Conservation (phyloP, 2,329 filamentous ascomycete genomes). For the Penicillium sclerotigenum region DNA sequence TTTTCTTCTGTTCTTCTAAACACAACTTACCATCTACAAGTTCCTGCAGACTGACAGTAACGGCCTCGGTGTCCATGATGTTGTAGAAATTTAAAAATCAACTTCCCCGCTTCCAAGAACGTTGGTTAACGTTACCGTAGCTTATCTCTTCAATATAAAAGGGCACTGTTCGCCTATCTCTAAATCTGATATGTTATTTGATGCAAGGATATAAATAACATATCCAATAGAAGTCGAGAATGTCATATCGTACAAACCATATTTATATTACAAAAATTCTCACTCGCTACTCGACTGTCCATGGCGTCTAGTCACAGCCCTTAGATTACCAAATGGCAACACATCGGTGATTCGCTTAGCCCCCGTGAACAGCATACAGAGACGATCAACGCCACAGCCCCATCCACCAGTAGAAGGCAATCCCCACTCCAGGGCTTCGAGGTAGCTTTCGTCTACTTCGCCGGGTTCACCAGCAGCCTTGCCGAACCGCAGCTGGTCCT, state of each 20-base stretch:
- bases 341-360: slow-evolving; percentile 78
- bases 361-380: slow-evolving; percentile 87
- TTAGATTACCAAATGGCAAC: slow-evolving; percentile 81
- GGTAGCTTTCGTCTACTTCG: slow-evolving; percentile 72
- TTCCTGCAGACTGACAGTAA: slow-evolving; percentile 50
- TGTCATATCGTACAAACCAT: slow-evolving; percentile 7
- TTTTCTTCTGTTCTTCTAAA: neutral
- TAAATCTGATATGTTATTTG: neutral
- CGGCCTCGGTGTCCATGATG: slow-evolving; percentile 32
- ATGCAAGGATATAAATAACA: neutral
- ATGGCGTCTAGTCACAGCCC: slow-evolving; percentile 43
- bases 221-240: slow-evolving; percentile 1
- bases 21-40: slow-evolving; percentile 45
- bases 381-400: slow-evolving; percentile 87
- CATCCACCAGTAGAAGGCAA: slow-evolving; percentile 95
- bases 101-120: slow-evolving; percentile 8
- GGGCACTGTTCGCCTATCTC: neutral
- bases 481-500: slow-evolving; percentile 53
- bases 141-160: neutral
- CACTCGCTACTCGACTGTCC: slow-evolving; percentile 6
- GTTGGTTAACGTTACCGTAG: too few species aligned
- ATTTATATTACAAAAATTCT: neutral
- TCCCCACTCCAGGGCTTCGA: slow-evolving; percentile 80
- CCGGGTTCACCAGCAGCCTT: slow-evolving; percentile 49
- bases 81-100: slow-evolving; percentile 3